A percentile compares a stretch with the other conserved stretches of the same genome.
phyloP scores from a whole-genome alignment of 2,329 filamentous ascomycete genomes.

The Fusarium agapanthi region DNA sequence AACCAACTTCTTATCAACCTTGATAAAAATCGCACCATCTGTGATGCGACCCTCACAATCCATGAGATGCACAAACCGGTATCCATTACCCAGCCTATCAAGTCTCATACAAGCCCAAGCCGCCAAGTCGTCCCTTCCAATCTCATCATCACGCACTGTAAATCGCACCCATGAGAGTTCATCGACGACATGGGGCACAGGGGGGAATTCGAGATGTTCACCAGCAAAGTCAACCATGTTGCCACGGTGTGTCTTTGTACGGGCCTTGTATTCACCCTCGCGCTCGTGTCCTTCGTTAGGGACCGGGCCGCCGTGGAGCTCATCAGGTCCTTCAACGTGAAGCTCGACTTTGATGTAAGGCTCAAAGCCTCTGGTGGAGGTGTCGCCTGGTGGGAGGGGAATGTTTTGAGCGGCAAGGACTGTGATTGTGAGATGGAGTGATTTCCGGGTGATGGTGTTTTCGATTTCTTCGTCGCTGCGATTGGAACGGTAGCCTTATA shows the following conservation, averaged over 20 bases:
- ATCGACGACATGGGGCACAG: slow-evolving; percentile 66
- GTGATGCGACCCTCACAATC: slow-evolving; percentile 73
- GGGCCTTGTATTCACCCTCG: slow-evolving; percentile 63
- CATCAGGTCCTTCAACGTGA: slow-evolving; percentile 76
- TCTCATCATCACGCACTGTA: slow-evolving; percentile 87
- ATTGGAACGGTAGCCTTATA: slow-evolving; percentile 46
- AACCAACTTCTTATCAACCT: slow-evolving; percentile 68
- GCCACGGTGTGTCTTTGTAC: slow-evolving; percentile 66
- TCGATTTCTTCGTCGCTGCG: slow-evolving; percentile 33
- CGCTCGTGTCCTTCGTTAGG: slow-evolving; percentile 52
- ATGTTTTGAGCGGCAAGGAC: slow-evolving; percentile 81
- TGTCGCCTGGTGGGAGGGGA: slow-evolving; percentile 67
- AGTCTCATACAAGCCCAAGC: slow-evolving; percentile 91
- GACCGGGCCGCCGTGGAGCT: slow-evolving; percentile 49
- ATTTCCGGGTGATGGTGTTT: slow-evolving; percentile 58
- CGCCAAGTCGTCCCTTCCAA: slow-evolving; percentile 79
- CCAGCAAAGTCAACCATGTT: slow-evolving; percentile 69
- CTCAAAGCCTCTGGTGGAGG: slow-evolving; percentile 66
- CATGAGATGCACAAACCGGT: slow-evolving; percentile 79
- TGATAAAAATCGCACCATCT: slow-evolving; percentile 76
- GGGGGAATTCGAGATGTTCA: slow-evolving; percentile 66
- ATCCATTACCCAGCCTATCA: slow-evolving; percentile 79
- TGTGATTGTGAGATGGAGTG: slow-evolving; percentile 75
- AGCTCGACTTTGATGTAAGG: slow-evolving; percentile 87
- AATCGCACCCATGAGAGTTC: slow-evolving; percentile 80